Percentiles rank a stretch among this genome's conserved stretches.
Conservation (phyloP, 2,329 filamentous ascomycete genomes). For the Pseudogymnoascus sp. region DNA sequence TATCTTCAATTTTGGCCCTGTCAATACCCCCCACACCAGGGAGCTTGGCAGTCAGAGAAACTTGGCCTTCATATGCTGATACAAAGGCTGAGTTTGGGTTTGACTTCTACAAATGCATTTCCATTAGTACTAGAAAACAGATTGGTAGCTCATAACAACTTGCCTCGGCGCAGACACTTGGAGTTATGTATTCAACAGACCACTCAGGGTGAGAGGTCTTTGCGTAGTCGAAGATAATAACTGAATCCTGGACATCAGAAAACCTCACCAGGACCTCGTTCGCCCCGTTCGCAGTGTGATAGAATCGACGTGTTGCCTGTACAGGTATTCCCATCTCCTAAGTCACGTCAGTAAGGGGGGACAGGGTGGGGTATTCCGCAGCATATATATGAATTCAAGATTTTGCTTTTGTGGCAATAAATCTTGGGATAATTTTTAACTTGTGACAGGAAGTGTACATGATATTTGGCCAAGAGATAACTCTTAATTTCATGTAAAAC, state of each 20-base stretch:
- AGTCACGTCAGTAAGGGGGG: not conserved
- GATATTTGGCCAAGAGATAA: not conserved
- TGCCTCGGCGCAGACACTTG: conserved; percentile 17
- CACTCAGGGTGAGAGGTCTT: conserved; percentile 18
- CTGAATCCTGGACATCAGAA: conserved; percentile 21
- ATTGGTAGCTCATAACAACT: not conserved
- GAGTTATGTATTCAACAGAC: conserved; percentile 22
- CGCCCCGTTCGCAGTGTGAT: conserved; percentile 14
- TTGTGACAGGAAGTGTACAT: not conserved
- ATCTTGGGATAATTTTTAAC: not conserved
- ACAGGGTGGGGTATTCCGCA: not conserved
- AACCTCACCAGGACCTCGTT: conserved; percentile 19
- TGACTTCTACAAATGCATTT: conserved; percentile 21
- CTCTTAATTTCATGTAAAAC: too few species aligned
- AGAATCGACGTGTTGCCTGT: conserved; percentile 12
- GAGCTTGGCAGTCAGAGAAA: conserved; percentile 43
- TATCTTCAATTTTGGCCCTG: conserved; percentile 30
- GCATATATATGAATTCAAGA: not conserved
- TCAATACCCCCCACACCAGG: conserved; percentile 19
- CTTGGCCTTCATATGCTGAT: conserved; percentile 48
- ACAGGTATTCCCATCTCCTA: conserved; percentile 9
- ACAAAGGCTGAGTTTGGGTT: conserved; percentile 26
- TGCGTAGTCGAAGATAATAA: conserved; percentile 18
- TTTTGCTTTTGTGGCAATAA: not conserved
- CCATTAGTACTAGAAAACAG: not conserved